Conservation (phyloP, 2,329 filamentous ascomycete species). For the Curvularia sp. region DNA sequence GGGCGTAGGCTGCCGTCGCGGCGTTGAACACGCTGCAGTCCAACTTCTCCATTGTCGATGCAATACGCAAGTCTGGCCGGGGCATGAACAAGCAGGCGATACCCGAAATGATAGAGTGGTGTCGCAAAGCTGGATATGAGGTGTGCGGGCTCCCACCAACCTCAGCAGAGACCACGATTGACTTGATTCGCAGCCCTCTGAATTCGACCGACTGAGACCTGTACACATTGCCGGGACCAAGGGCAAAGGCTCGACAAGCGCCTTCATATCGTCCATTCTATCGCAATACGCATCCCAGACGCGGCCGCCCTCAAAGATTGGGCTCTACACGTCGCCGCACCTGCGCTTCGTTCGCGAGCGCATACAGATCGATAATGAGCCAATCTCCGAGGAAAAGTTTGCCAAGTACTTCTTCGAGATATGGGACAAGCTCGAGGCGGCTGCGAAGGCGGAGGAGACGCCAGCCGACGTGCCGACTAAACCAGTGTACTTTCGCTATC, state of each 20-base stretch:
- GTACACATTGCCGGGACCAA: constrained; percentile 94
- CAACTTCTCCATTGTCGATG: constrained; percentile 79
- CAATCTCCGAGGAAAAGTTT: constrained; percentile 73
- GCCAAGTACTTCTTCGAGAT: constrained; percentile 81
- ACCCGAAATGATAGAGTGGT: constrained; percentile 82
- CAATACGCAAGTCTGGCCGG: constrained; percentile 75
- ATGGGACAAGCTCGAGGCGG: constrained; percentile 72
- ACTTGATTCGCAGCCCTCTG: constrained; percentile 59
- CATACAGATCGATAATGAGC: constrained; percentile 78
- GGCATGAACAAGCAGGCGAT: constrained; percentile 77
- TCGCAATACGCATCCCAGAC: constrained; percentile 59
- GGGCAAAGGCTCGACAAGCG: constrained; percentile 88
- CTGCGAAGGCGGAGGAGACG: constrained; percentile 59
- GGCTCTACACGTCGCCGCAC: constrained; percentile 86
- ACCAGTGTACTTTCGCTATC: constrained; percentile 89
- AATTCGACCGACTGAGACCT: constrained; percentile 65
- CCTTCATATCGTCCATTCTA: constrained; percentile 83
- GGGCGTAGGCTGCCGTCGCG: constrained; percentile 68
- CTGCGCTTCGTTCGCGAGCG: constrained; percentile 83
- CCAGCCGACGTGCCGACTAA: constrained; percentile 66
- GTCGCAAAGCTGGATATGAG: constrained; percentile 75
- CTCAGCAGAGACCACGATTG: constrained; percentile 4
- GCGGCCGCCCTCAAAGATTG: constrained; percentile 64
- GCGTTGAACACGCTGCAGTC: constrained; percentile 79
- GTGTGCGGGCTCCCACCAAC: constrained; percentile 56